Evolutionary conservation across 176 grass and related monocot species (phyloP), one percentile per base, ranked within the genome.

Genomic region (Avena eriantha): DNA sequence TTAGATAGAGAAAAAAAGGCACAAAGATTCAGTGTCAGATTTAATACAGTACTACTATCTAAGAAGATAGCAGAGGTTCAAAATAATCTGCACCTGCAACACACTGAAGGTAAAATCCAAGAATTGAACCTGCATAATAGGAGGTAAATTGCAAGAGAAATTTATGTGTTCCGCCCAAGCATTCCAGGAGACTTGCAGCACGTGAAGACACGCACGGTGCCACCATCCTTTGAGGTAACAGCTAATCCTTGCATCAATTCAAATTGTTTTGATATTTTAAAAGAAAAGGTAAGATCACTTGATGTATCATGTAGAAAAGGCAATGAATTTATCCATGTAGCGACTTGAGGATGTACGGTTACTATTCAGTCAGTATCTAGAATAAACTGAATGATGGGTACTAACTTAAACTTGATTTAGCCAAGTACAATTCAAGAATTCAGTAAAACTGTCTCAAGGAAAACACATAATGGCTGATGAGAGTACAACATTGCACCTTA

Each of bases 141-240:
- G 21, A 22, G 21, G 56, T 22, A 22, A 59, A 22, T 59, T 59
- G 2, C 21, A 22, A 21, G 56, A 59, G 56, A 22, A 59, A 22
- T 59, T 59, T 59, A 22, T 3, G 2, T 59, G 8, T 59, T 59
- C 21, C 56, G 8, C 56, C 21, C 19, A 59, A 22, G 56, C 56
- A 59, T 22, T 58, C 55, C 55, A 59, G 19, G 21, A n/a, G 8
- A 59, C 57, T 59, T 59, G 19, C 57, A 8, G 19, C 21, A 59
- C 57, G 8, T 59, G 57, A 59, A 59, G 19, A 54, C 51, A 59
- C 57, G 22, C 57, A 22, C 8, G 8, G 57, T 3, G 19, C 19
- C 57, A 22, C 21, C 21, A 59, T 59, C 8, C 21, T 90, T 86
- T 26, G 69, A 78, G 79, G 88, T 61, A 90, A 54, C 26, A 86